Conservation (phyloP, 108 stramenopile genomes). For the Nitzschia sp. region DNA sequence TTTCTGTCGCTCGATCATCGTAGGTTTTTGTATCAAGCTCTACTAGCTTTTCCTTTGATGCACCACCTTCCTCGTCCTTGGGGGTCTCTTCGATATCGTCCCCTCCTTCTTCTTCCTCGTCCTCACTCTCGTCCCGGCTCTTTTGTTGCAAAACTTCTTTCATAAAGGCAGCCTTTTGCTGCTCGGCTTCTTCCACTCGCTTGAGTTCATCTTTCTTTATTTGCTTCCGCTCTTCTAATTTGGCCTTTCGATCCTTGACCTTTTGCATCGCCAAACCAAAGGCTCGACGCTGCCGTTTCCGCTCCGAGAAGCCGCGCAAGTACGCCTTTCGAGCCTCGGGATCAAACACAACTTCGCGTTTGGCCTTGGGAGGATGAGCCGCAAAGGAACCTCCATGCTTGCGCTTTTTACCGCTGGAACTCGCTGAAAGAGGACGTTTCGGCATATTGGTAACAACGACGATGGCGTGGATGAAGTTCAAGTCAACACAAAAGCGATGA, state of each 20-base stretch:
- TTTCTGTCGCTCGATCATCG: constrained; percentile 58
- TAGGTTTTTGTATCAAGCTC: constrained; percentile 52
- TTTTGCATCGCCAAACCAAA: constrained; percentile 92
- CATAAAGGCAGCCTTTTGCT: constrained; percentile 53
- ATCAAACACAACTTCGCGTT: constrained; percentile 78
- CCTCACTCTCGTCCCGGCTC: not conserved
- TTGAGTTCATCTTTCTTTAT: constrained; percentile 55
- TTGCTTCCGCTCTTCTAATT: constrained; percentile 63
- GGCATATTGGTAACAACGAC: constrained; percentile 1
- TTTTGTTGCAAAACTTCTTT: constrained; percentile 18
- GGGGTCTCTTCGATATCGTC: constrained; percentile 21
- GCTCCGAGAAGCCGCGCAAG: constrained; percentile 75
- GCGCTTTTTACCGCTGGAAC: not conserved
- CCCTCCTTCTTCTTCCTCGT: constrained; percentile 18
- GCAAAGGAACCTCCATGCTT: not conserved
- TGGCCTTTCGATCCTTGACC: constrained; percentile 83
- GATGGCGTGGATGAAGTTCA: not conserved
- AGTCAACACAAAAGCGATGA: too few relatives aligned
- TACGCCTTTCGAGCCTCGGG: constrained; percentile 64
- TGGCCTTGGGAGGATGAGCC: constrained; percentile 11
- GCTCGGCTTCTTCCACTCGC: constrained; percentile 71
- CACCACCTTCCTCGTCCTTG: constrained; percentile 23
- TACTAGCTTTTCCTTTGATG: constrained; percentile 2
- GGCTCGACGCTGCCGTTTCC: constrained; percentile 77
- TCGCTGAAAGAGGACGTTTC: not conserved